These are phyloP conservation scores for Iris pallida DNA, from an alignment of 116 monocot genomes.

Conservation along the genomic window DNA sequence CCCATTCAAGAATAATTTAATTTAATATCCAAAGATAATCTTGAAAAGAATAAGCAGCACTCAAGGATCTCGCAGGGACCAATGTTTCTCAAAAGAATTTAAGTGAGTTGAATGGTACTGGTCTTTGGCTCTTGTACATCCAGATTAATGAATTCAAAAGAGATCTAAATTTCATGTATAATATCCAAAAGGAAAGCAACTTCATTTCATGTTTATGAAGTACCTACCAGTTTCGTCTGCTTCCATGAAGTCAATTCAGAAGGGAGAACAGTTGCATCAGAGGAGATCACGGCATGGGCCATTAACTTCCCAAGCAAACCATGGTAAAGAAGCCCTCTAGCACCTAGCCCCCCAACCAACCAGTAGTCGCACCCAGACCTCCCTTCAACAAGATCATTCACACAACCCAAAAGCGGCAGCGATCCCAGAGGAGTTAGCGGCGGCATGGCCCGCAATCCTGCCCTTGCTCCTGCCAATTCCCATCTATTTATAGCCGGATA, in stretches of 20 bases:
- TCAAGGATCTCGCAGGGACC: too few species aligned
- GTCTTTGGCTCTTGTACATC: too few species aligned
- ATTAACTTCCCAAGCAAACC: slow-evolving; percentile 76
- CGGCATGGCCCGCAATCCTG: slow-evolving; percentile 85
- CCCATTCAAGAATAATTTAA: too few species aligned
- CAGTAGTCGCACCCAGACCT: slow-evolving; percentile 40
- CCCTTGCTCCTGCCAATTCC: slow-evolving; percentile 57
- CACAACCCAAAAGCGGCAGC: slow-evolving; percentile 69
- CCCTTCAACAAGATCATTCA: slow-evolving; percentile 34
- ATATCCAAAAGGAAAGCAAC: too few species aligned
- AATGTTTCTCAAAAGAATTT: too few species aligned
- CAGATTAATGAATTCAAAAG: too few species aligned
- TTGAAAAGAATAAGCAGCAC: too few species aligned
- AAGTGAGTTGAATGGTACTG: too few species aligned
- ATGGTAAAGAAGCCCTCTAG: slow-evolving; percentile 92
- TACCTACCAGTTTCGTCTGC: slow-evolving; percentile 5
- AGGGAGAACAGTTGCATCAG: slow-evolving; percentile 58
- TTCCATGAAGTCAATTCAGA: slow-evolving; percentile 83
- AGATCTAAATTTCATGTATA: too few species aligned
- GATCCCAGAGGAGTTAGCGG: slow-evolving; percentile 72
- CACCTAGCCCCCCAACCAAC: slow-evolving; percentile 77
- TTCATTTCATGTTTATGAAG: too few species aligned
- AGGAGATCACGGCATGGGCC: slow-evolving; percentile 63
- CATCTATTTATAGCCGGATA: slow-evolving; percentile 84
- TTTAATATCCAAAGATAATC: too few species aligned